Base-by-base conservation (phyloP, 805 yeast genomes). In the Yamadazyma sp. region DNA sequence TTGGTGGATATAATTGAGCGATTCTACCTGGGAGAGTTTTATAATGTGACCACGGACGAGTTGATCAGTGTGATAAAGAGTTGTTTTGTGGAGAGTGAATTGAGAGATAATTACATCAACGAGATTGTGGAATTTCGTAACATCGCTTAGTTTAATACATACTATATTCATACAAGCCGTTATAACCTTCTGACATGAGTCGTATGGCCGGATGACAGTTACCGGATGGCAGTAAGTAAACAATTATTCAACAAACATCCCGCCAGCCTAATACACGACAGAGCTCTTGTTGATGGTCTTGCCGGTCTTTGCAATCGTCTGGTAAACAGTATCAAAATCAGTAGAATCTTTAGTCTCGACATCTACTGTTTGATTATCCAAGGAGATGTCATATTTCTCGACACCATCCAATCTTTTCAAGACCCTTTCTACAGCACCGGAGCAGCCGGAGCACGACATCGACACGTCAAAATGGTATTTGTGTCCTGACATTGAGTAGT, bases 361-460 rank as follows among this genome's bases (percentile, higher is more conserved):
- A 53, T 80, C 82, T 7, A 91, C 99, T 2, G 82, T 67, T 67
- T 91, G 97, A 19, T 78, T 64, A 35, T 84, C 90, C 32, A 93
- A 71, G 2, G 95, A 82, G 40, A 90, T 80, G 41, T 84, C 83
- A 15, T 82, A 70, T 28, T 77, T 69, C 33, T 80, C 72, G 32
- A 91, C 93, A 3, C 95, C 96, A 30, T 78, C 80, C 30, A 84
- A 69, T 48, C 73, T 78, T 28, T 68, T 71, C 40, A 89, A 73
- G 1, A 80, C 97, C 52, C 85, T 78, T 60, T 80, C 77, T 33
- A 91, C 85, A 5, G 98, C 96, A 41, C 75, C 78, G 15, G 95
- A 84, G 63, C 99, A 91, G 12, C 96, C 87, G 10, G 84, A 75
- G 56, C 96, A 90, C 38, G 85, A 53, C 96, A 89, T 89, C 30